phyloP scores from a whole-genome alignment of 495 filamentous ascomycete genomes.

The Tuber umbilicatum region DNA sequence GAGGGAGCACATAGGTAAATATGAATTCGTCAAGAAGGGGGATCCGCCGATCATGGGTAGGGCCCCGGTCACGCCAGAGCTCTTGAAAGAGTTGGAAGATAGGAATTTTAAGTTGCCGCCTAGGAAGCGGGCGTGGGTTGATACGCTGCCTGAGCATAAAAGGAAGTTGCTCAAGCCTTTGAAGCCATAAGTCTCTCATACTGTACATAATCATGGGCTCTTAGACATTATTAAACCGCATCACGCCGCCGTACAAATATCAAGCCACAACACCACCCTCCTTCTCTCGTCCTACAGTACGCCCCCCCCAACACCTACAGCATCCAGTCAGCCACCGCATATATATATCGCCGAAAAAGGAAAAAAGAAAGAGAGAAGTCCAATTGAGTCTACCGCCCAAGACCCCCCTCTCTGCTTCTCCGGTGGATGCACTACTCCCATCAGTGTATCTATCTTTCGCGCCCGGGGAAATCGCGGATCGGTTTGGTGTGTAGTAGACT shows the following conservation, averaged over 20 bases:
- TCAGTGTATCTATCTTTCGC: background rate
- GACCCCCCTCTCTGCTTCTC: background rate
- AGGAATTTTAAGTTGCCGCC: constrained; percentile 29
- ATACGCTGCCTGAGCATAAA: constrained; percentile 1
- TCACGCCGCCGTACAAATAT: background rate
- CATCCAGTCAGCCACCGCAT: background rate
- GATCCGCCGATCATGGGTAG: constrained; percentile 85
- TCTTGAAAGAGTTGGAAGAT: constrained; percentile 26
- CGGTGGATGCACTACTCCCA: background rate
- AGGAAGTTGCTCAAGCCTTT: background rate
- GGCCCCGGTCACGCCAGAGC: constrained; percentile 61
- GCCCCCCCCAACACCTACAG: background rate
- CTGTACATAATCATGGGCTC: background rate
- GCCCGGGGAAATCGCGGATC: background rate
- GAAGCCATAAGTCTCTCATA: background rate
- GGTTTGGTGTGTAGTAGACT: background rate
- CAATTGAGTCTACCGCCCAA: background rate
- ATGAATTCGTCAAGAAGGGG: constrained; percentile 90
- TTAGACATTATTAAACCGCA: background rate
- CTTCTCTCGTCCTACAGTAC: background rate
- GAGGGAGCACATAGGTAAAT: constrained; percentile 57
- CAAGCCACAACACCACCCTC: background rate
- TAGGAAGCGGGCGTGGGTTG: constrained; percentile 14
- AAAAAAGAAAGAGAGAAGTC: background rate
- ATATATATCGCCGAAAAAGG: background rate